Base-by-base conservation (phyloP, 1,284 basidiomycete genomes). In the Fomitopsis betulina region DNA sequence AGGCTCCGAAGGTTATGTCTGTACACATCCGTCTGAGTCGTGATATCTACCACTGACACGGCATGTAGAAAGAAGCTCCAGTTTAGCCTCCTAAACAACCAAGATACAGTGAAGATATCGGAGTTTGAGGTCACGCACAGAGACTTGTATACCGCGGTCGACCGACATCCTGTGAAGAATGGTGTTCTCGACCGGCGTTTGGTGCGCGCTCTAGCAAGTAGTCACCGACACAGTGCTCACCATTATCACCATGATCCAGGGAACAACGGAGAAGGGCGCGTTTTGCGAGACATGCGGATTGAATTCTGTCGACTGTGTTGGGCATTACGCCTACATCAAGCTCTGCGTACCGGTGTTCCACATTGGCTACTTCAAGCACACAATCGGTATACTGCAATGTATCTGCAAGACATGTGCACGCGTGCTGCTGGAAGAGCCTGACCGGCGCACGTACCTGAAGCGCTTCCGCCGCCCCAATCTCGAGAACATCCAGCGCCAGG, bases 391-490 rank as follows among this genome's bases (percentile, higher is more conserved):
- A 66, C 81, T 99, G 0, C 97, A 99, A 72, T 92, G 91, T 68
- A 94, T 98, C 66, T 98, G 96, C 83, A 98, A 98, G 94, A 94
- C 93, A 40, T 99, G 97, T 70, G 93, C 96, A 2, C 86, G 93
- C 45, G 93, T 99, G 7, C 79, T 99, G n/a, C 81, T 99, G 0
- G 89, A 94, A 59, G 94, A 96, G 67, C 82, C 88, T 1, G 93
- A 98, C 63, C 86, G 96, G 38, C 85, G 95, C 19, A 73, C 78
- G 21, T 98, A 86, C 71, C 84, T 99, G 55, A 91, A 90, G 71
- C 86, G 89, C 23, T 99, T 99, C 75, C 91, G 97, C 38, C 81
- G 90, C 27, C 90, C 92, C 3, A 88, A 90, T 63, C 84, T 99
- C 27, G 97, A 99, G 76, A 97, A 98, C 67, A 86, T 98, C 54